These are phyloP conservation scores for Leishmania braziliensis DNA, from an alignment of 208 protist genomes.

Conservation along the genomic window DNA sequence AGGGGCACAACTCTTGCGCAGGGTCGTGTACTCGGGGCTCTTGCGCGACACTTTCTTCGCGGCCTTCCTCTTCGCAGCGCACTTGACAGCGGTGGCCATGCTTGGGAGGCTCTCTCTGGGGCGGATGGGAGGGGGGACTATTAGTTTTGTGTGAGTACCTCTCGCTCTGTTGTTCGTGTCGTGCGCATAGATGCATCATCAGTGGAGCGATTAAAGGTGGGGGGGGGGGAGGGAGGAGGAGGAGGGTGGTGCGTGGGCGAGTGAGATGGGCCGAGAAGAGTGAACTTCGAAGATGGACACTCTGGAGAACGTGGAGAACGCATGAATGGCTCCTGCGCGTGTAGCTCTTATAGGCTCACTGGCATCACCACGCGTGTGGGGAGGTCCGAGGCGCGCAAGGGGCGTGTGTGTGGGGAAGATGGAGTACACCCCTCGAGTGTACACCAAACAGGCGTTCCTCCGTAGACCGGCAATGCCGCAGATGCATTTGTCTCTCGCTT, in stretches of 20 bases:
- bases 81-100: conserved; percentile 32
- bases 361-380: neutral
- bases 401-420: neutral
- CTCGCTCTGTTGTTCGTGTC: neutral
- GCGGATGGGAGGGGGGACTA: neutral
- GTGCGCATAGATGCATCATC: neutral
- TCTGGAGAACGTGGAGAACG: no score
- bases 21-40: conserved; percentile 61
- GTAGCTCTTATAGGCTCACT: no score
- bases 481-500: neutral
- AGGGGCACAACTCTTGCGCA: conserved; percentile 63
- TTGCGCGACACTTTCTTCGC: conserved; percentile 69
- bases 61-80: conserved; percentile 25
- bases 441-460: neutral
- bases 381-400: neutral
- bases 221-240: neutral
- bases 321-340: neutral
- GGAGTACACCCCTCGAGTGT: neutral
- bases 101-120: neutral
- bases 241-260: neutral
- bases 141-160: neutral
- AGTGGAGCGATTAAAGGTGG: neutral
- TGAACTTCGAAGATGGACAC: neutral
- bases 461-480: neutral
- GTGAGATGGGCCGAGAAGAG: neutral